A percentile compares a stretch with the other conserved stretches of the same genome.
phyloP scores from a whole-genome alignment of 2,329 filamentous ascomycete species.

The Penicillium sp. region DNA sequence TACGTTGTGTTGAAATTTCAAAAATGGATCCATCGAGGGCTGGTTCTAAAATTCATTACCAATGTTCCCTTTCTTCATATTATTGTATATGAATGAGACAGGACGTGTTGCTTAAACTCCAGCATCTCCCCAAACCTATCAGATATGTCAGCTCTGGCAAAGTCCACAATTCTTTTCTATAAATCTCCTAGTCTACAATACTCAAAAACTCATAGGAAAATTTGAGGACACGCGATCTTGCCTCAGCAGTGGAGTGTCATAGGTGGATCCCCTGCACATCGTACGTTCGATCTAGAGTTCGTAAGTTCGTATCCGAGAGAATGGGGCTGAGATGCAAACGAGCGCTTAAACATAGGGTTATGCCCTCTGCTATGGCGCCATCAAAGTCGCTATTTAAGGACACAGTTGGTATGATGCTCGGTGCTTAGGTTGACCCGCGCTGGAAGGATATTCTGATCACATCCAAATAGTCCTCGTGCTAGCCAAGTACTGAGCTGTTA shows the following conservation, averaged over 20 bases:
- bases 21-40: background rate
- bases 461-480: background rate
- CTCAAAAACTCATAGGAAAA: no score
- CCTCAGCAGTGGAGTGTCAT: background rate
- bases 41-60: background rate
- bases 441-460: background rate
- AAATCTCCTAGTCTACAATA: no score
- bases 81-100: background rate
- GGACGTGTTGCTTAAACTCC: background rate
- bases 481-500: background rate
- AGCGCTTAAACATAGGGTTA: background rate
- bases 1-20: background rate
- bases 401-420: background rate
- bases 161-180: background rate
- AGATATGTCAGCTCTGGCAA: background rate
- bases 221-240: no score
- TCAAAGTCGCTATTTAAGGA: background rate
- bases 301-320: background rate
- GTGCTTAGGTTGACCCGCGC: background rate
- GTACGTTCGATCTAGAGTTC: background rate
- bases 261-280: background rate
- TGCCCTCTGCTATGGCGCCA: background rate
- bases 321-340: background rate
- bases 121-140: no score
- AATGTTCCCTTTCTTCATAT: background rate